phyloP scores from a whole-genome alignment of 371 early-diverging fungal species.

The Mucor circinelloides region DNA sequence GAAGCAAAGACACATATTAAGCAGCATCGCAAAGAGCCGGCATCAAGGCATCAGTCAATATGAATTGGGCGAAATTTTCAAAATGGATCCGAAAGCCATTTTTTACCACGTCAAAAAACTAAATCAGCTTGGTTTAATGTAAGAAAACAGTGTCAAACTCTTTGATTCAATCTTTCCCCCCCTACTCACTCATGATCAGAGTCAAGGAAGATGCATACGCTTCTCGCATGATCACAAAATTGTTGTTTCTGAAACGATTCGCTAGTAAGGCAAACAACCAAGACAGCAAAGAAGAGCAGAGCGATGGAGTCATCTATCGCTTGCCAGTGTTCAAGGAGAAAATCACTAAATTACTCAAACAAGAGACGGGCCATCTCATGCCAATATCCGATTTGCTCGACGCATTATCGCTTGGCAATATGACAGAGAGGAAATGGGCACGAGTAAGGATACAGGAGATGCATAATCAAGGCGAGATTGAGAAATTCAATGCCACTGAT shows the following conservation, averaged over 20 bases:
- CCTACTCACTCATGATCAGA: background rate
- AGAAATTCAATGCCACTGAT: constrained; percentile 17
- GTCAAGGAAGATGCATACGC: constrained; percentile 12
- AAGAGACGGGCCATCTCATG: constrained; percentile 8
- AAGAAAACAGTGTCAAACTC: background rate
- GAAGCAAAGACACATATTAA: background rate
- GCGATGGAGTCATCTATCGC: constrained; percentile 1
- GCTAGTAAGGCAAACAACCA: background rate
- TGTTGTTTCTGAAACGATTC: constrained; percentile 9
- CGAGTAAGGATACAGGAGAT: constrained; percentile 1
- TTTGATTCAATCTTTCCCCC: background rate
- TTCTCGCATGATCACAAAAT: background rate
- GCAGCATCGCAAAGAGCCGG: constrained; percentile 9
- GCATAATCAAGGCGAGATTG: constrained; percentile 12
- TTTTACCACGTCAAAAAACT: constrained; percentile 19
- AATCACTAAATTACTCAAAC: background rate
- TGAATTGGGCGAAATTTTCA: background rate
- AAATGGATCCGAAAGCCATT: constrained; percentile 6
- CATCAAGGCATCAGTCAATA: constrained; percentile 13
- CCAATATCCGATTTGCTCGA: background rate
- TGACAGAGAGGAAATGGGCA: constrained; percentile 8
- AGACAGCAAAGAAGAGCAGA: background rate
- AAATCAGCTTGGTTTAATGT: constrained; percentile 17
- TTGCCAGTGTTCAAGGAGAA: background rate
- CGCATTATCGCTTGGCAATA: background rate